These are phyloP conservation scores for Talaromyces sp. DNA, from an alignment of 2,329 filamentous ascomycete species.

Conservation along the genomic window DNA sequence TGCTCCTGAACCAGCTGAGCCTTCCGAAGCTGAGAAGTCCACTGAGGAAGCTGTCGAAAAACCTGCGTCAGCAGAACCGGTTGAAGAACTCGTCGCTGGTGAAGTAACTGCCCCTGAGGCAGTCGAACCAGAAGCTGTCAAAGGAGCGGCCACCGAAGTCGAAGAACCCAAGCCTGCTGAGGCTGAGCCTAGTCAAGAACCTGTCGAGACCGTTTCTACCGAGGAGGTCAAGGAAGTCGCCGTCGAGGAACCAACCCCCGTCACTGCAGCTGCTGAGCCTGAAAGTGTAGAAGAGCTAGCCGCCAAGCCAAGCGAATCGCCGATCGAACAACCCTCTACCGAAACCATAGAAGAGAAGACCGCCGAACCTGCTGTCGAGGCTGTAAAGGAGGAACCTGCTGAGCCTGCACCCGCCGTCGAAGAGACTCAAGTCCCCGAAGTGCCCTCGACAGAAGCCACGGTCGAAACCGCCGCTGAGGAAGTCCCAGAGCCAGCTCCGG, in stretches of 20 bases:
- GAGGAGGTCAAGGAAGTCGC: not conserved
- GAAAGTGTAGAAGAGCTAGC: not conserved
- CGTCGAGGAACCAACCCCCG: not conserved
- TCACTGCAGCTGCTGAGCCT: not conserved
- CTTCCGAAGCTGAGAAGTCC: not conserved
- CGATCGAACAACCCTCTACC: not conserved
- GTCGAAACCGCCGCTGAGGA: not conserved
- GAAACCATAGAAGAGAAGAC: not conserved
- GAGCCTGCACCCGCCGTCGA: not conserved
- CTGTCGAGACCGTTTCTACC: not conserved
- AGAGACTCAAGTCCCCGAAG: not conserved
- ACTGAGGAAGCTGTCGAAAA: not conserved
- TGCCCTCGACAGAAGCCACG: not conserved
- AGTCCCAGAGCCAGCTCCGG: not conserved
- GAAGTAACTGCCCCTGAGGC: not conserved
- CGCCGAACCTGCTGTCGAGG: not conserved
- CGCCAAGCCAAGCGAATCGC: not conserved
- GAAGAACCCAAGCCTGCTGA: not conserved
- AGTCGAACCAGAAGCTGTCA: not conserved
- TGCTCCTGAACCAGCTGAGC: not conserved
- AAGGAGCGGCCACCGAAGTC: not conserved
- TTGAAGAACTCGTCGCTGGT: conserved; percentile 2
- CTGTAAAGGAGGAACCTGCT: not conserved
- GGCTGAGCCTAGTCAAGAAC: not conserved
- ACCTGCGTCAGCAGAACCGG: conserved; percentile 8